Conservation (phyloP, 2,329 filamentous ascomycete species). For the Venturia nashicola region DNA sequence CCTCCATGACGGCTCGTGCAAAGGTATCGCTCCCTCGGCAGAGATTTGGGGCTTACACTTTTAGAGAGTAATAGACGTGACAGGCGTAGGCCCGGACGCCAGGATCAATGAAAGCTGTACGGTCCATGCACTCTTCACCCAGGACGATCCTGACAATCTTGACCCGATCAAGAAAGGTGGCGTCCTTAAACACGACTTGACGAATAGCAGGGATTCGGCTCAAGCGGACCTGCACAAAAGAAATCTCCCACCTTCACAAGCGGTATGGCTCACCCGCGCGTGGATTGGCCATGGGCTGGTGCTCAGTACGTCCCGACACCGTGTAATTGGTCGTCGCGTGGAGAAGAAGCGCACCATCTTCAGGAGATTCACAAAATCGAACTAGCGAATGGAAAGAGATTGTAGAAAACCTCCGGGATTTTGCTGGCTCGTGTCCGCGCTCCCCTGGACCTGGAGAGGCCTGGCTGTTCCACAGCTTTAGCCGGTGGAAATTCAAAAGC, state of each 20-base stretch:
- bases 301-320: neutral
- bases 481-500: neutral
- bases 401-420: neutral
- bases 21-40: neutral
- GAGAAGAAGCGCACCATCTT: neutral
- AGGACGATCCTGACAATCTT: neutral
- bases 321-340: neutral
- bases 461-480: neutral
- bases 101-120: neutral
- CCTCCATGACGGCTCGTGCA: neutral
- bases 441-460: neutral
- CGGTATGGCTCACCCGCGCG: neutral
- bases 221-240: neutral
- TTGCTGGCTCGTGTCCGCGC: neutral
- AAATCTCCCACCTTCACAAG: neutral
- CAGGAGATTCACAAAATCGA: neutral
- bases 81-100: neutral
- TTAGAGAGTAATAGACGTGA: neutral
- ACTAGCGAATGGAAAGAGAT: neutral
- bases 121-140: neutral
- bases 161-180: neutral
- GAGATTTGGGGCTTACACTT: neutral
- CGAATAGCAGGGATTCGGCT: neutral
- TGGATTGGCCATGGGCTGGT: neutral
- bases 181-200: neutral